Conservation (phyloP, 768 basidiomycete genomes). For the Tremella fuciformis region DNA sequence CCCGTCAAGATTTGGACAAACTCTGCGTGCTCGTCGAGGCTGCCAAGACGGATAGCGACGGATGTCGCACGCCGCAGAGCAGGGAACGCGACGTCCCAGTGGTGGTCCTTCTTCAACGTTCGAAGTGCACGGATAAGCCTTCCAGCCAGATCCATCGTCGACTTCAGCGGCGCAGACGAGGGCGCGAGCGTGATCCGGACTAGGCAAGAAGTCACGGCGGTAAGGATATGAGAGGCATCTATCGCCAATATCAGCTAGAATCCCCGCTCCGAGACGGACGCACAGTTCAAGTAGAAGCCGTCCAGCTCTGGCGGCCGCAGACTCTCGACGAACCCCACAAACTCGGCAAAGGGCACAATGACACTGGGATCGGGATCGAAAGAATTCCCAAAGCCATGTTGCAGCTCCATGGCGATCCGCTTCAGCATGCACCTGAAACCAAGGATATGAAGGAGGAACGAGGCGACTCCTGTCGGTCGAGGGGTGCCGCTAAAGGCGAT, state of each 20-base stretch:
- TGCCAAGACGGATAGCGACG: slow-evolving; percentile 16
- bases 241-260: neutral
- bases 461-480: slow-evolving; percentile 5
- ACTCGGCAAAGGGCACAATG: slow-evolving; percentile 19
- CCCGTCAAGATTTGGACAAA: neutral
- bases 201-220: slow-evolving; percentile 22
- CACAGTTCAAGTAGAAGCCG: slow-evolving; percentile 28
- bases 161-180: slow-evolving; percentile 1
- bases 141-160: slow-evolving; percentile 14
- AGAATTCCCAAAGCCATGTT: slow-evolving; percentile 23
- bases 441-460: slow-evolving; percentile 20
- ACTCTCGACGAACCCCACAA: slow-evolving; percentile 16
- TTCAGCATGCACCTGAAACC: slow-evolving; percentile 30
- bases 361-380: slow-evolving; percentile 11
- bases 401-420: slow-evolving; percentile 26
- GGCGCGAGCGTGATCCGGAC: slow-evolving; percentile 23
- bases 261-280: too few relatives aligned
- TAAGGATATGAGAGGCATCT: slow-evolving; percentile 27
- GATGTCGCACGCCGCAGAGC: slow-evolving; percentile 22
- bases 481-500: neutral
- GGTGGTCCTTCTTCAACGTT: slow-evolving; percentile 6
- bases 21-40: neutral
- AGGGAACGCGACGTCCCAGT: slow-evolving; percentile 23
- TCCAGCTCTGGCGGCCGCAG: slow-evolving; percentile 20
- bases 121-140: slow-evolving; percentile 16